Conservation (phyloP, 257 asterid genomes). For the Nicotiana noctiflora region DNA sequence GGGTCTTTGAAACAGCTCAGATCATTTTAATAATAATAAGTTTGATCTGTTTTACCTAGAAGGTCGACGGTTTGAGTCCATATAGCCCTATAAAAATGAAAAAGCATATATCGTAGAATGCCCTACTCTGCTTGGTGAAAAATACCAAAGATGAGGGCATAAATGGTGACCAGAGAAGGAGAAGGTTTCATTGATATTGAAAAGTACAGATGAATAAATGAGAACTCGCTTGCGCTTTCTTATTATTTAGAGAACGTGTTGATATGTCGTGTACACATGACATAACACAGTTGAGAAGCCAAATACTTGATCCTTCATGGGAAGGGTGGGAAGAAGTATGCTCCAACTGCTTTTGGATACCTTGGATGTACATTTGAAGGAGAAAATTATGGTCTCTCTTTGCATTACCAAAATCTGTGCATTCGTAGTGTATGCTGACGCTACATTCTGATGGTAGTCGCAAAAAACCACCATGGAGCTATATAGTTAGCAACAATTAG, state of each 20-base stretch:
- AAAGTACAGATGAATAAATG: not conserved
- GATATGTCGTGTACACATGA: not conserved
- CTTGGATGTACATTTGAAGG: slow-evolving; percentile 9
- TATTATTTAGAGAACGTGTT: not conserved
- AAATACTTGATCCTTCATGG: not conserved
- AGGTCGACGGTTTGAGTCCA: too few species aligned
- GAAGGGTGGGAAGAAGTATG: not conserved
- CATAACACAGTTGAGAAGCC: not conserved
- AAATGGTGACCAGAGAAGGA: not conserved
- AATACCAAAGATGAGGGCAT: not conserved
- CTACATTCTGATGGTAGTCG: too few species aligned
- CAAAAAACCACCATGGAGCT: not conserved
- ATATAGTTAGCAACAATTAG: not conserved
- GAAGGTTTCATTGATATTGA: not conserved
- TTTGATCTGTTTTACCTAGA: too few species aligned
- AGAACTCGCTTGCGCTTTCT: not conserved
- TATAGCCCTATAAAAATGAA: too few species aligned
- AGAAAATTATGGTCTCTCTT: not conserved
- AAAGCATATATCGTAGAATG: too few species aligned
- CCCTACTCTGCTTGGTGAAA: not conserved
- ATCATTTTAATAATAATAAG: too few species aligned
- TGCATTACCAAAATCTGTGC: slow-evolving; percentile 14
- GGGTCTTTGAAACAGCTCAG: too few species aligned
- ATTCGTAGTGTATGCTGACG: not conserved
- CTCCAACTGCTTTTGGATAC: not conserved